Evolutionary conservation across 306 rosid genomes (phyloP).

Genomic region (Sechiopsis laciniata): DNA sequence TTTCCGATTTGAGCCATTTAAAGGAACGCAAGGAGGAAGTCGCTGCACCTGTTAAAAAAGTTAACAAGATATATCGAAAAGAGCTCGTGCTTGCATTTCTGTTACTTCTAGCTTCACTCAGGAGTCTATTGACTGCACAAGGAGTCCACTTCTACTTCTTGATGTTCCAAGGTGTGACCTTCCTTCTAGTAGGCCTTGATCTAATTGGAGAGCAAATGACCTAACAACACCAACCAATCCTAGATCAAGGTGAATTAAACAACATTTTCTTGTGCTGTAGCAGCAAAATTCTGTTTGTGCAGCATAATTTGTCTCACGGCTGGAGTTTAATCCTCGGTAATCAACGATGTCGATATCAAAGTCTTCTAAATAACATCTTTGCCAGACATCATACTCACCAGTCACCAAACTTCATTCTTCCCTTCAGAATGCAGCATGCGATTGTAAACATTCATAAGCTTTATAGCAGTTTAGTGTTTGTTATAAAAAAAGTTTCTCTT

Average conservation of each 20-base stretch:
- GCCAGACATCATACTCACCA: too few relatives aligned
- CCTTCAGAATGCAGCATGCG: conserved; percentile 39
- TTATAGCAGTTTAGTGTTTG: conserved; percentile 32
- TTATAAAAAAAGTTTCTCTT: conserved; percentile 31
- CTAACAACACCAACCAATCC: conserved; percentile 26
- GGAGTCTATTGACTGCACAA: conserved; percentile 84
- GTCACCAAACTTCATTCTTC: conserved; percentile 16
- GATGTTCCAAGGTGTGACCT: conserved; percentile 87
- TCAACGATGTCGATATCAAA: conserved; percentile 22
- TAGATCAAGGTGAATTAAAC: conserved; percentile 5
- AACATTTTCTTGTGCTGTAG: conserved; percentile 20
- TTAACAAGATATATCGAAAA: conserved; percentile 69
- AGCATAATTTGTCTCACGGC: conserved; percentile 3
- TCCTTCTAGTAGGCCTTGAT: conserved; percentile 95
- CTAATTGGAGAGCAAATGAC: conserved; percentile 91
- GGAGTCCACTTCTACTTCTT: conserved; percentile 96
- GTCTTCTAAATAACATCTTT: background rate
- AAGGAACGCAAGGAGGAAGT: conserved; percentile 30
- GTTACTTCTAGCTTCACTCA: conserved; percentile 71
- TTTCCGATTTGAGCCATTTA: conserved; percentile 42
- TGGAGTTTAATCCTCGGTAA: too few relatives aligned
- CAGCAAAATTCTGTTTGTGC: conserved; percentile 25
- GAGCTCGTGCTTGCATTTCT: conserved; percentile 86
- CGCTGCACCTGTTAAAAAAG: conserved; percentile 41
- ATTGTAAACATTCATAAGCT: conserved; percentile 35